phyloP scores from a whole-genome alignment of 345 rosid species.

The Dovyalis caffra region DNA sequence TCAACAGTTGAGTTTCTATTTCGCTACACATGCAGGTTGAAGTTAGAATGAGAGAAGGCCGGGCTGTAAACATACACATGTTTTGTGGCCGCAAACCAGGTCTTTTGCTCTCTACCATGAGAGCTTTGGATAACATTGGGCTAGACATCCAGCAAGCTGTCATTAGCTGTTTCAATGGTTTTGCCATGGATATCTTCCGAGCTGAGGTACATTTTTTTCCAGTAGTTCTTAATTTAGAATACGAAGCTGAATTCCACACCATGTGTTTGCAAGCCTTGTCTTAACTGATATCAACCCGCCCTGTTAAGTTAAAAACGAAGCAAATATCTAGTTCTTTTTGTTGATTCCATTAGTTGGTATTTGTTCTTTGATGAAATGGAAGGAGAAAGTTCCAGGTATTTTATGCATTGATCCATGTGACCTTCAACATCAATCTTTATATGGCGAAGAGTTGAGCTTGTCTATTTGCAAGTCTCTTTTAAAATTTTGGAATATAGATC shows the following conservation, averaged over 20 bases:
- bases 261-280: background rate
- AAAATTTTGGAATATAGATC: background rate
- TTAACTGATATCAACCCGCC: background rate
- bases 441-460: background rate
- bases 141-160: conserved; percentile 98
- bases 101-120: conserved; percentile 86
- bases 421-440: background rate
- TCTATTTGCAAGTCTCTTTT: background rate
- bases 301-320: background rate
- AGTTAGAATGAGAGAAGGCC: conserved; percentile 87
- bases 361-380: background rate
- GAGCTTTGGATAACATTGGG: conserved; percentile 93
- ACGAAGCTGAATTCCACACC: background rate
- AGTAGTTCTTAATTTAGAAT: background rate
- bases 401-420: background rate
- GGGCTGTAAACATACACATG: conserved; percentile 98
- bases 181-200: conserved; percentile 93
- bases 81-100: conserved; percentile 94
- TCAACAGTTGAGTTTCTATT: background rate
- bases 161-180: conserved; percentile 95
- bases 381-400: background rate
- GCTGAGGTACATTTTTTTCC: conserved; percentile 66
- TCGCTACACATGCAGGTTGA: conserved; percentile 57
- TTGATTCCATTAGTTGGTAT: background rate
- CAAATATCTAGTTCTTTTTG: background rate